Percentiles rank a stretch among this genome's conserved stretches.
phyloP scores from a whole-genome alignment of 768 basidiomycete species.

The Russula ochroleuca region DNA sequence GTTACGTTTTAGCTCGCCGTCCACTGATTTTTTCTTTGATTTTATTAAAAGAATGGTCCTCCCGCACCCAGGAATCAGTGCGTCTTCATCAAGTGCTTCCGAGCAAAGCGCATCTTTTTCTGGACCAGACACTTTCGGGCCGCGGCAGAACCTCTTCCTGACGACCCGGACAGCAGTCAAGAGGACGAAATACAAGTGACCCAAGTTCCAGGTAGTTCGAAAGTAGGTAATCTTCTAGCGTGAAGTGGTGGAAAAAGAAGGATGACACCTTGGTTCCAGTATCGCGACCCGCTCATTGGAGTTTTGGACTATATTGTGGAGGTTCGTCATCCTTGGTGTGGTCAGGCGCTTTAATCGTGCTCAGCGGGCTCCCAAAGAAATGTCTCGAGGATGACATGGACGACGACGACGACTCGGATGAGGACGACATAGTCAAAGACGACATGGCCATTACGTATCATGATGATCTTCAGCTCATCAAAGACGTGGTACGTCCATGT shows the following conservation, averaged over 20 bases:
- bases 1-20: not conserved
- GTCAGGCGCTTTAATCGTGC: not conserved
- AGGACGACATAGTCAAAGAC: not conserved
- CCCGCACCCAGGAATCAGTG: conserved; percentile 1
- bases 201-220: not conserved
- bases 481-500: conserved; percentile 2
- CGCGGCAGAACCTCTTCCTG: conserved; percentile 7
- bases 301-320: conserved; percentile 18
- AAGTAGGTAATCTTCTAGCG: not conserved
- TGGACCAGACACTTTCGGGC: not conserved
- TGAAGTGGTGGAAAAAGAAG: not conserved
- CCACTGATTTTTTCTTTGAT: not conserved
- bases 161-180: not conserved
- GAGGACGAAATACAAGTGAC: not conserved
- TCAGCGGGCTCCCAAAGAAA: conserved; percentile 1
- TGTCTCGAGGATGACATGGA: not conserved
- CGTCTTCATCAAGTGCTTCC: conserved; percentile 17
- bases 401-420: too few relatives aligned
- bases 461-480: conserved; percentile 8
- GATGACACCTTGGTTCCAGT: not conserved
- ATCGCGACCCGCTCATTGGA: conserved; percentile 13
- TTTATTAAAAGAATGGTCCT: too few relatives aligned
- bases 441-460: conserved; percentile 15
- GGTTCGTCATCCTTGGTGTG: not conserved
- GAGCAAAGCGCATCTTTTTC: conserved; percentile 12